Evolutionary conservation across 1,284 basidiomycete genomes (phyloP).

Genomic region (Jaminaea rosea): DNA sequence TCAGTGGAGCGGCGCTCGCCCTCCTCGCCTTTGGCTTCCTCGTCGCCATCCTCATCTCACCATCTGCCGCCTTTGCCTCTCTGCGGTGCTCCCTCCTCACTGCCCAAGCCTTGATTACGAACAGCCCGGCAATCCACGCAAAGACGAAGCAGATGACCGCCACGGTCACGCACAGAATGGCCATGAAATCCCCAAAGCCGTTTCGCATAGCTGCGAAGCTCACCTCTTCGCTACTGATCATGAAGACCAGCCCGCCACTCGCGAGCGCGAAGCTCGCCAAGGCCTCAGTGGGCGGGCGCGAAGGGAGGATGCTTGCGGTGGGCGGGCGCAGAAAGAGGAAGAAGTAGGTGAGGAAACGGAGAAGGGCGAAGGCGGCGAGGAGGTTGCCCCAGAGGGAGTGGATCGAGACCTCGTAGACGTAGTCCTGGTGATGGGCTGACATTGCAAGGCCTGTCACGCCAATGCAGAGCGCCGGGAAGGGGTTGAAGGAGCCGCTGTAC

Average conservation of each 20-base stretch:
- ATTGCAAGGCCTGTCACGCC: constrained; percentile 88
- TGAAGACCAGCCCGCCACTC: constrained; percentile 80
- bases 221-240: constrained; percentile 82
- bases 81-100: constrained; percentile 18
- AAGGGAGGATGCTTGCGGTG: constrained; percentile 58
- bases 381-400: constrained; percentile 85
- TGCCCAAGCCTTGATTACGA: constrained; percentile 41
- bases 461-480: constrained; percentile 70
- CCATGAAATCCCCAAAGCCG: constrained; percentile 67
- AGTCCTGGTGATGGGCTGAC: constrained; percentile 86
- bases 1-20: constrained; percentile 6
- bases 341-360: constrained; percentile 81
- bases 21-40: background rate
- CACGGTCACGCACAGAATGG: constrained; percentile 37
- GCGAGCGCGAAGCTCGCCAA: constrained; percentile 77
- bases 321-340: constrained; percentile 73
- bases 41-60: constrained; percentile 2
- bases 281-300: constrained; percentile 87
- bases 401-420: constrained; percentile 71
- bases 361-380: constrained; percentile 67
- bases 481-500: constrained; percentile 77
- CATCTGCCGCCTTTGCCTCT: background rate
- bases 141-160: constrained; percentile 36
- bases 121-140: constrained; percentile 27
- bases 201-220: constrained; percentile 83